Base-by-base conservation (phyloP, 768 basidiomycete genomes). In the Vararia minispora region DNA sequence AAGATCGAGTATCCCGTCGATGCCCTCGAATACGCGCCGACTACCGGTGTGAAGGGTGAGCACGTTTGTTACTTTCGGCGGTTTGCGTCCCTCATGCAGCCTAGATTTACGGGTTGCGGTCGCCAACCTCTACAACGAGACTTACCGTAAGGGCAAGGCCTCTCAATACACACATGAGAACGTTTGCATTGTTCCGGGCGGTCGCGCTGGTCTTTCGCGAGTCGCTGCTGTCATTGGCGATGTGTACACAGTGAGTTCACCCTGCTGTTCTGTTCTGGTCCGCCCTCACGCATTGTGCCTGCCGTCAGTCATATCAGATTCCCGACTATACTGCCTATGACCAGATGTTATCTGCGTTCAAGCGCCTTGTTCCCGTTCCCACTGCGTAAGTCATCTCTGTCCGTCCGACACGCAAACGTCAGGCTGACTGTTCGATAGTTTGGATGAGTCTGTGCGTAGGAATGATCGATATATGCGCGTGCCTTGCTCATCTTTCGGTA, bases 171-270 rank as follows among this genome's bases (percentile, higher is more conserved):
- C 88, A 1, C 83, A 68, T 47, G 89, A 92, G 60, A 97, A 97
- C 52, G 81, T 88, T 10, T 90, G 86, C 52, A 94, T 97, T 49
- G 91, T 95, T 1, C 92, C 92, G 10, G 92, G 92, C 30, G 92
- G 92, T 12, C 79, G 89, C 39, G 69, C 91, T 2, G 91, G 91
- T 9, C 69, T 97, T 45, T 85, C 87, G 21, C 79, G 92, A 43
- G 72, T 97, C 17, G 90, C 91, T 11, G 86, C 92, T 12, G 91
- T 97, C 35, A 73, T 97, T 41, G 79, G 86, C 29, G 86, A 91
- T 53, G 87, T 91, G 36, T 89, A 87, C 48, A 80, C 78, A 28
- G 86, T 83, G 48, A 45, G 33, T 40, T 33, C 8, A 33, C n/a
- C n/a, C n/a, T n/a, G n/a, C n/a, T 9, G 14, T 28, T 40, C 20